A percentile compares a stretch with the other conserved stretches of the same genome.
Conservation (phyloP, 1,139 yeast genomes). For the Candida sanyaensis region DNA sequence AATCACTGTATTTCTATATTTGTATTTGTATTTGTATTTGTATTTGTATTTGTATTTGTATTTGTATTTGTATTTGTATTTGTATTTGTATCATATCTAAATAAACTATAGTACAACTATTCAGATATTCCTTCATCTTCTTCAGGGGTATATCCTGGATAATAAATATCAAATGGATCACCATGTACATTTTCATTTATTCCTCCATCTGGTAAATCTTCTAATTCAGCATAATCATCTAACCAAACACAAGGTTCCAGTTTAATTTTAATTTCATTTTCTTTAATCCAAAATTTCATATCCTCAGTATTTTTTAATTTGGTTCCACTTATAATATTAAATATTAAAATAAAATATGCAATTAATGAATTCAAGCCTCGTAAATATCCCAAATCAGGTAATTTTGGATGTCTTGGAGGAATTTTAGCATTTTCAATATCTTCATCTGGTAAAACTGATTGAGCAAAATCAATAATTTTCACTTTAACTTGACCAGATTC, state of each 20-base stretch:
- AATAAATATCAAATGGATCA: conserved; percentile 29
- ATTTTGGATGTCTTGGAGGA: conserved; percentile 68
- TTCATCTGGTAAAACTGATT: conserved; percentile 78
- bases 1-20: background rate
- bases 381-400: conserved; percentile 80
- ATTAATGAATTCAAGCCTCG: conserved; percentile 74
- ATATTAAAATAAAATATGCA: conserved; percentile 59
- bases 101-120: conserved; percentile 10
- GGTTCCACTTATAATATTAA: conserved; percentile 44
- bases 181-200: conserved; percentile 9
- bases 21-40: no score
- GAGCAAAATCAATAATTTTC: conserved; percentile 93
- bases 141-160: conserved; percentile 23
- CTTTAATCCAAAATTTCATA: conserved; percentile 22
- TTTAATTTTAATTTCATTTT: conserved; percentile 18
- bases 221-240: conserved; percentile 45
- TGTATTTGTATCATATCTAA: background rate
- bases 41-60: no score
- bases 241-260: conserved; percentile 38
- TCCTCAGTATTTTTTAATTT: conserved; percentile 11
- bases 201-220: conserved; percentile 19
- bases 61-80: no score
- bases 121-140: conserved; percentile 29
- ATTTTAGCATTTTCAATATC: conserved; percentile 30
- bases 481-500: conserved; percentile 45